A percentile compares a stretch with the other conserved stretches of the same genome.
phyloP scores from a whole-genome alignment of 768 basidiomycete genomes.

The Sistotremastrum suecicum region DNA sequence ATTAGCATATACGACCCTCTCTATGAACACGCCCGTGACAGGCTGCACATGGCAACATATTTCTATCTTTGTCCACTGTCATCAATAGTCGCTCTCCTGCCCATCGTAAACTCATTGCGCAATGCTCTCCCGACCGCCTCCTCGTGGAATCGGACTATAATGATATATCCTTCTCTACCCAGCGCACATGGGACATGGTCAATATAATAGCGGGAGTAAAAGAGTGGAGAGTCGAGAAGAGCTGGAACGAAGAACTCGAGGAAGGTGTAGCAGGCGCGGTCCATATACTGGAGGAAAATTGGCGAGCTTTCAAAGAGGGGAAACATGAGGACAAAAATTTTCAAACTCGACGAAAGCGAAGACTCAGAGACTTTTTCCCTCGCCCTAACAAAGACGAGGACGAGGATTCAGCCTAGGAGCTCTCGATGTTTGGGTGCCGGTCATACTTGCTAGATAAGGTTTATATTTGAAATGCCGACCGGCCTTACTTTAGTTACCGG shows the following conservation, averaged over 20 bases:
- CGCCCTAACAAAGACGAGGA: too few relatives aligned
- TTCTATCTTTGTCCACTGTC: constrained; percentile 74
- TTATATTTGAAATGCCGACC: too few relatives aligned
- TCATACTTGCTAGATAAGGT: too few relatives aligned
- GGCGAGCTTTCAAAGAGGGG: constrained; percentile 43
- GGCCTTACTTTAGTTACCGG: too few relatives aligned
- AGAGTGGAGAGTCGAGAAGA: constrained; percentile 60
- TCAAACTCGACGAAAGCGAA: too few relatives aligned
- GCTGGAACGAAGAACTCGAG: constrained; percentile 26
- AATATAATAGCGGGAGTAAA: constrained; percentile 57
- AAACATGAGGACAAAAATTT: constrained; percentile 19
- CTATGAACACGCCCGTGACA: constrained; percentile 15
- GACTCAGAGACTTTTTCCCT: too few relatives aligned
- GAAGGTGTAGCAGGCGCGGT: constrained; percentile 40
- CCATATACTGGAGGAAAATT: constrained; percentile 54
- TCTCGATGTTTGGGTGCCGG: too few relatives aligned
- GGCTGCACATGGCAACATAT: constrained; percentile 64
- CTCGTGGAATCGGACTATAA: constrained; percentile 82
- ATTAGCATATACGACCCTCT: background rate
- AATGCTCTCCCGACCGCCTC: constrained; percentile 50
- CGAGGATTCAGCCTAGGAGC: too few relatives aligned
- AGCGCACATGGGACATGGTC: constrained; percentile 67
- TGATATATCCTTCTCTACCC: constrained; percentile 40
- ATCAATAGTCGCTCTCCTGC: constrained; percentile 65
- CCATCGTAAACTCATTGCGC: constrained; percentile 47